Percentiles rank a stretch among this genome's conserved stretches.
Conservation (phyloP, 768 basidiomycete species). For the Harrya chromipes region DNA sequence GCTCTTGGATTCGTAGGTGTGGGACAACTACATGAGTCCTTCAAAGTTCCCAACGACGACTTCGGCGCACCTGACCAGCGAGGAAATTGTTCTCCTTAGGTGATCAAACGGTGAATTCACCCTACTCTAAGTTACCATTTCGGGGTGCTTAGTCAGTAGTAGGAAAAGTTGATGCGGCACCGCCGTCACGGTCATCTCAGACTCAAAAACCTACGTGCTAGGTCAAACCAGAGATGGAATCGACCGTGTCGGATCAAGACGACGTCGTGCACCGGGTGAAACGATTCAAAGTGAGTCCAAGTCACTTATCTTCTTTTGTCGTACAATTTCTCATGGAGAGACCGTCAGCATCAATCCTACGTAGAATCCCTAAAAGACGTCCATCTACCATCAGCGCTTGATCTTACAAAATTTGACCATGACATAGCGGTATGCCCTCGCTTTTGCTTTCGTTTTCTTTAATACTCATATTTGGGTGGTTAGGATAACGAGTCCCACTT, state of each 20-base stretch:
- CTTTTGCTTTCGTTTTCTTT: not conserved
- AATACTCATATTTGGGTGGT: not conserved
- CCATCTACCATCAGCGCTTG: constrained; percentile 66
- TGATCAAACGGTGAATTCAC: not conserved
- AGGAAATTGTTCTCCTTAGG: constrained; percentile 9
- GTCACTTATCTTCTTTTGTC: not conserved
- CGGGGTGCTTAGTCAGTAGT: constrained; percentile 10
- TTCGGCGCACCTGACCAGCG: constrained; percentile 15
- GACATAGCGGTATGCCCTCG: constrained; percentile 50
- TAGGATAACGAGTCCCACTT: constrained; percentile 83
- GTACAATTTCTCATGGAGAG: not conserved
- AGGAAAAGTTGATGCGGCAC: no score
- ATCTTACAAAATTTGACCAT: constrained; percentile 52
- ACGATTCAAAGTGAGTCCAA: constrained; percentile 46
- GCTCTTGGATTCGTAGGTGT: constrained; percentile 61
- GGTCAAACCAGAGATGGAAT: constrained; percentile 7
- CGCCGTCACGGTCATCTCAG: no score
- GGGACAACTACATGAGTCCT: constrained; percentile 44
- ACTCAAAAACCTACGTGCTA: no score
- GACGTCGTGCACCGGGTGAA: constrained; percentile 39
- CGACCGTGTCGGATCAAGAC: constrained; percentile 8
- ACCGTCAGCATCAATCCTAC: constrained; percentile 67
- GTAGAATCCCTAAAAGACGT: constrained; percentile 63
- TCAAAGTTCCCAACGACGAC: not conserved
- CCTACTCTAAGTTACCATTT: not conserved